Percentiles rank a stretch among this genome's conserved stretches.
Evolutionary conservation across 2,329 filamentous ascomycete genomes (phyloP).

Genomic region (Aspergillus quadricinctus): DNA sequence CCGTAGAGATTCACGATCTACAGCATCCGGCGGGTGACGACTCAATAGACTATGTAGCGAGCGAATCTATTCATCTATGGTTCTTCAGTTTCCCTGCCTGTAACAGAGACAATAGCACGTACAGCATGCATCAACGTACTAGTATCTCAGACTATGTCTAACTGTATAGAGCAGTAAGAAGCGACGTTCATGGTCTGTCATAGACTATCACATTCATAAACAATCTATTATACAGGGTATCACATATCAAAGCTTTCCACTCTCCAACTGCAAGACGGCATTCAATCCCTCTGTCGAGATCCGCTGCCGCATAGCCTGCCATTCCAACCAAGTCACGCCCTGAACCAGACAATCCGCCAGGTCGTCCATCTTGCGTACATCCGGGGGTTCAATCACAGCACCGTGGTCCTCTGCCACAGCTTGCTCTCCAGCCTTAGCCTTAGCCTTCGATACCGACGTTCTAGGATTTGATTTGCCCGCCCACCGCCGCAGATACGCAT

Average conservation of each 20-base stretch:
- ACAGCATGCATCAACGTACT: no score
- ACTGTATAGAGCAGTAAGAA: not conserved
- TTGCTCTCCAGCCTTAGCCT: not conserved
- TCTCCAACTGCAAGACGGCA: slow-evolving; percentile 9
- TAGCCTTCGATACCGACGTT: no score
- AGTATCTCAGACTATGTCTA: not conserved
- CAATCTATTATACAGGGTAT: slow-evolving; percentile 4
- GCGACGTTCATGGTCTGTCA: not conserved
- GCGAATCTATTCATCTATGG: not conserved
- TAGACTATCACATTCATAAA: not conserved
- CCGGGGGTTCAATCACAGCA: slow-evolving; percentile 12
- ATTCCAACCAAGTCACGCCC: slow-evolving; percentile 70
- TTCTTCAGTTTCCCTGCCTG: not conserved
- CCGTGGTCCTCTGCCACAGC: slow-evolving; percentile 3
- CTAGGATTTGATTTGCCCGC: slow-evolving; percentile 4
- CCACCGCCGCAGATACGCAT: slow-evolving; percentile 30
- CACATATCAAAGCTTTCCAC: not conserved
- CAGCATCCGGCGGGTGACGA: not conserved
- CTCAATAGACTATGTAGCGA: not conserved
- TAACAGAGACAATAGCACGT: not conserved
- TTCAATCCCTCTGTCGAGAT: slow-evolving; percentile 20
- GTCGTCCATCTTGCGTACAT: slow-evolving; percentile 67
- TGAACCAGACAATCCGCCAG: slow-evolving; percentile 76
- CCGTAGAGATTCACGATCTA: not conserved
- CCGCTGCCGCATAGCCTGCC: slow-evolving; percentile 51